Base-by-base conservation (phyloP, 805 yeast species). In the Vanderwaltozyma verrucispora region DNA sequence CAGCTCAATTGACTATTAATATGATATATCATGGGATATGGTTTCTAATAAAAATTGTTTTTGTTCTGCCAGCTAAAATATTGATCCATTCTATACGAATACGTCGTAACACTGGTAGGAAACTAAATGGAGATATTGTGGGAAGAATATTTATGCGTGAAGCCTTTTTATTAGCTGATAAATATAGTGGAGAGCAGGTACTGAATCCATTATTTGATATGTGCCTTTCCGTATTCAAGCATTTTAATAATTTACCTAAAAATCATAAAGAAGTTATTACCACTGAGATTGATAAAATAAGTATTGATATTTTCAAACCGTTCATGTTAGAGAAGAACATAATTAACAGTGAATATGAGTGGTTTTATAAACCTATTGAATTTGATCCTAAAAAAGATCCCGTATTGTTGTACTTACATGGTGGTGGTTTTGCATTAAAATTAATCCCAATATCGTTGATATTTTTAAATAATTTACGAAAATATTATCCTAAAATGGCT, bases 341-440 rank as follows among this genome's bases (percentile, higher is more conserved):
- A 12, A 16, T 32, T 6, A 20, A 29, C 12, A 26, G 19, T 20
- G 33, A 25, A 19, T 40, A 21, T 33, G 37, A 27, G 15, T 44
- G 46, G 51, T 38, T 38, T 23, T 28, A 29, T 6, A 42, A 37
- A 15, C 50, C 54, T 8, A 26, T 24, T 1, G 29, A 32, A 21
- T 50, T 48, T 29, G 37, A 48, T 32, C 42, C 49, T 7, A 23
- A 14, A n/a, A 20, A 12, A 5, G 57, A 50, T 24, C 46, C 44
- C 0, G 36, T 47, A 15, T 17, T 53, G 17, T 18, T 51, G 10
- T 53, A 43, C 31, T 36, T 46, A 9, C 59, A 53, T 36, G 59
- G 59, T 21, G 59, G 59, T 32, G 59, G 57, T 3, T 52, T 46
- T 42, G 48, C 50, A 11, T 16, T 51, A 2, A 44, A 43, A 32